Base-by-base conservation (phyloP, 257 asterid genomes). In the Voacanga thouarsii region DNA sequence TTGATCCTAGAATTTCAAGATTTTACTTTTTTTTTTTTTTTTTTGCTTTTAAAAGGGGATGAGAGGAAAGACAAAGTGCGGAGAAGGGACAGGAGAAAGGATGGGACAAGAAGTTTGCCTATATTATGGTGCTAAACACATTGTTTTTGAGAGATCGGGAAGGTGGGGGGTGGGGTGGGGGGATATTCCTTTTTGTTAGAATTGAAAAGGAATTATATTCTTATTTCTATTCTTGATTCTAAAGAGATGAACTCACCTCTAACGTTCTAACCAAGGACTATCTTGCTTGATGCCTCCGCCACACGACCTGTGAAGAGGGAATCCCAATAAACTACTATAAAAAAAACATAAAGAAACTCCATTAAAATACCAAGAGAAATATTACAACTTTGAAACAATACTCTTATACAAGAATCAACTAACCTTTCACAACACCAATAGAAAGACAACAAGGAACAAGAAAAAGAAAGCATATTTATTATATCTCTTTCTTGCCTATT, bases 211-310 rank as follows among this genome's bases (percentile, higher is more conserved):
- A 47, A 47, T 47, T 21, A 23, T 59, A n/a, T 59, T 59, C 15
- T 9, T 23, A 59, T 2, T 4, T n/a, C 37, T 33, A 33, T 2
- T 1, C 37, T n/a, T n/a, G n/a, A n/a, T 21, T n/a, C 18, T n/a
- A 3, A 9, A 24, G 9, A 15, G 37, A 55, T 60, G 33, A 24
- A 26, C 59, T 51, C 60, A 70, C 53, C 77, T 77, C 47, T 51
- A 75, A 51, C 85, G 82, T 79, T 81, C 76, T 39, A 71, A 70
- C 73, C 83, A 60, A 83, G 33, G 87, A 78, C 66, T n/a, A 63
- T 80, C 44, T 66, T 44, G 63, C 82, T 84, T 61, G 83, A 41
- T 81, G 79, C 74, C 23, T 57, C 78, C 87, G 84, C 71, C 86
- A 14, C 72, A 44, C 9, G 41, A 44, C 56, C 77, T 60, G 57